Base-by-base conservation (phyloP, 192 early-diverging fungal species). In the Gryganskiella cystojenkinii region DNA sequence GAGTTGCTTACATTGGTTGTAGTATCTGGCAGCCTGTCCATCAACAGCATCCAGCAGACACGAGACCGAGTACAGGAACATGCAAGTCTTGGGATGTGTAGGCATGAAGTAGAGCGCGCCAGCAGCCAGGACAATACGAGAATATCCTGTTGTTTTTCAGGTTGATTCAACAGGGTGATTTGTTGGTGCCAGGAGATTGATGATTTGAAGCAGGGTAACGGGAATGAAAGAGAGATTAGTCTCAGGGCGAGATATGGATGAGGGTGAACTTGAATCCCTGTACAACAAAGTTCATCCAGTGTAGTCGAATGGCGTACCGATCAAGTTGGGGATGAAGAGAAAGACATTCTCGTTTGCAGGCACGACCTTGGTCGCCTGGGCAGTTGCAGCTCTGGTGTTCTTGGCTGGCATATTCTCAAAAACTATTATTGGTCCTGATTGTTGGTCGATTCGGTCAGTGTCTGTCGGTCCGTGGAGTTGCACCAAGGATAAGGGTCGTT, bases 31-130 rank as follows among this genome's bases (percentile, higher is more conserved):
- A 55, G 95, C 96, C 69, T 94, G 86, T 2, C 98, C 98, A 81
- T 99, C 97, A 10, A 92, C 88, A 2, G 94, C 98, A 76, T 99
- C 98, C 47, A 99, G 84, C 30, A 98, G 71, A 73, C 93, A 94
- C n/a, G 95, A 97, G 43, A 94, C 69, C 28, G 87, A 89, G 79
- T 99, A 99, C 24, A 94, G 69, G 24, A 85, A 42, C 61, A 98
- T 91, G 65, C 94, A 93, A 2, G 78, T 80, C 54, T 84, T 83
- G 13, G 95, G 93, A 52, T 89, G 84, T 27, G 83, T 71, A 34
- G 89, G 88, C 90, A 99, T 93, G 79, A 87, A 89, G 74, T 89
- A 91, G 44, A 95, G 82, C 4, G 97, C 88, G 3, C 84, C 40
- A 20, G 85, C 85, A 7, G 92, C 90, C 13, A 98, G 86, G 24